Conservation (phyloP, 2,329 filamentous ascomycete species). For the Dryadomyces quercus-mongolicae region DNA sequence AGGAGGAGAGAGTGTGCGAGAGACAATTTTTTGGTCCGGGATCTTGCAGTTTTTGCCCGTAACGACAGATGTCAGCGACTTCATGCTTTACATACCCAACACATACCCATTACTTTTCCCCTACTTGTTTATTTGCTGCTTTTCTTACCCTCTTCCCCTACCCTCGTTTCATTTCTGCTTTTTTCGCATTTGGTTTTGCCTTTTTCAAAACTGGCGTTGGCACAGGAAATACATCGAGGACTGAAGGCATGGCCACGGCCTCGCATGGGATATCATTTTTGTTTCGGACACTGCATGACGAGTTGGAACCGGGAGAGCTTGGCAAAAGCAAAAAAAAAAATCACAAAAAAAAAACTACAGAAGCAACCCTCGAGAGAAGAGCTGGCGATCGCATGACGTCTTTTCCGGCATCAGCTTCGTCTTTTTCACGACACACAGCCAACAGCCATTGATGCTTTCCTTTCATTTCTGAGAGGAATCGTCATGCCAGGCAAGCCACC, state of each 20-base stretch:
- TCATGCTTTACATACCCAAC: background rate
- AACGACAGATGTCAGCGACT: background rate
- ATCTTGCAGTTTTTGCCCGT: background rate
- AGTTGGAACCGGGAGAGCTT: background rate
- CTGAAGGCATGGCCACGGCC: background rate
- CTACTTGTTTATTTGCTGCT: constrained; percentile 2
- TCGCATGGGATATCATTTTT: background rate
- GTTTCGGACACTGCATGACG: background rate
- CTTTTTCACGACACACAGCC: background rate
- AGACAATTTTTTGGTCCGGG: background rate
- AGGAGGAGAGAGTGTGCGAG: constrained; percentile 1
- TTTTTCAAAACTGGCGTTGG: background rate
- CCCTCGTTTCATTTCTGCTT: background rate
- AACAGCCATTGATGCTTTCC: background rate
- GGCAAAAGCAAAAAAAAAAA: background rate
- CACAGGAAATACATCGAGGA: background rate
- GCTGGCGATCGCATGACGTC: background rate
- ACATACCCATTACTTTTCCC: constrained; percentile 1
- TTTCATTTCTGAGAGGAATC: background rate
- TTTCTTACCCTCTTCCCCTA: background rate
- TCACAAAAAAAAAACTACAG: background rate
- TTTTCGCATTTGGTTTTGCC: background rate
- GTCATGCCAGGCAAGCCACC: constrained; percentile 53
- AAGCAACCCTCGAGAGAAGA: constrained; percentile 3
- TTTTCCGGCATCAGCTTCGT: background rate